Percentiles rank a stretch among this genome's conserved stretches.
These are phyloP conservation scores for Sporisorium exsertum DNA, from an alignment of 1,284 basidiomycete species.

Conservation along the genomic window DNA sequence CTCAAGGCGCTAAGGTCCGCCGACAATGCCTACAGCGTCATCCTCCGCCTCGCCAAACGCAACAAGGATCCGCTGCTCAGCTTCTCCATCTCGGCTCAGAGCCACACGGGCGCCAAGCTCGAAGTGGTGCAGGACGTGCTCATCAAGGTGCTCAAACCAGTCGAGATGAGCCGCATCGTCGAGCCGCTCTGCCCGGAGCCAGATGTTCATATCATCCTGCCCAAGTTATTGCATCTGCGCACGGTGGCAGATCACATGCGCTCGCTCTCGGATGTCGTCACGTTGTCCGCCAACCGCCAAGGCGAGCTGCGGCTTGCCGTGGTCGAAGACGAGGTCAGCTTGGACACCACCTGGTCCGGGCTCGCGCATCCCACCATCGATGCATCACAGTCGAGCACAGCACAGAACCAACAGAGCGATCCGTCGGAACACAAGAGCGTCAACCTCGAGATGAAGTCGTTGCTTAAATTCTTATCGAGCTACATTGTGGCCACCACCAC, in stretches of 20 bases:
- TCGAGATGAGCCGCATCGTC: constrained; percentile 62
- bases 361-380: constrained; percentile 56
- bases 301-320: constrained; percentile 54
- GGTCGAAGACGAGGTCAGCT: constrained; percentile 50
- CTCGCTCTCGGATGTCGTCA: constrained; percentile 58
- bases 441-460: constrained; percentile 63
- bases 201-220: constrained; percentile 66
- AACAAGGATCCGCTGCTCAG: constrained; percentile 65
- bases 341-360: constrained; percentile 67
- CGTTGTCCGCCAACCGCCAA: constrained; percentile 56
- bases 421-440: constrained; percentile 50
- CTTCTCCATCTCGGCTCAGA: constrained; percentile 60
- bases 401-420: constrained; percentile 31
- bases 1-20: constrained; percentile 63
- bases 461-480: constrained; percentile 65
- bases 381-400: constrained; percentile 35
- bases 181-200: constrained; percentile 67
- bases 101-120: constrained; percentile 54
- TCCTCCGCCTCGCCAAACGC: constrained; percentile 65
- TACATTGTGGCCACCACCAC: constrained; percentile 65
- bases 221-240: constrained; percentile 59
- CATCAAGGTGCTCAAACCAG: constrained; percentile 65
- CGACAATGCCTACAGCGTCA: constrained; percentile 55
- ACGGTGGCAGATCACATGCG: constrained; percentile 67
- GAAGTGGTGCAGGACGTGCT: constrained; percentile 67